Evolutionary conservation across 73 alveolate species (phyloP).

Genomic region (Breviolum minutum): DNA sequence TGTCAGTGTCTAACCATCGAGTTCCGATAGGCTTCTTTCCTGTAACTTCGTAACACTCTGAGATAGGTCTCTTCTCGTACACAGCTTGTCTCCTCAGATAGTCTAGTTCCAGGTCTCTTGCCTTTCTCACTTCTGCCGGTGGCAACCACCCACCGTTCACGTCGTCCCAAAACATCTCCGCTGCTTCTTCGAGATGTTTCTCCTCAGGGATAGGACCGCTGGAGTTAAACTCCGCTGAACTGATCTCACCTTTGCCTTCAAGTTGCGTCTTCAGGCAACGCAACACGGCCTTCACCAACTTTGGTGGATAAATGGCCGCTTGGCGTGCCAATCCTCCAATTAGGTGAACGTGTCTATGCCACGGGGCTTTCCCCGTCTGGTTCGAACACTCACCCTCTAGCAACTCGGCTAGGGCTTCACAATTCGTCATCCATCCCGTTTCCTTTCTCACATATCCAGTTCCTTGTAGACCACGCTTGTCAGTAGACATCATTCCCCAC

Average conservation of each 20-base stretch:
- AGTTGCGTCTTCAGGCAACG: background rate
- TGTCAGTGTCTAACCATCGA: background rate
- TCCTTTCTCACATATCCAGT: conserved; percentile 10
- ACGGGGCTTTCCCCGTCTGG: background rate
- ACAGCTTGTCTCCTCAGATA: background rate
- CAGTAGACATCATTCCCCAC: background rate
- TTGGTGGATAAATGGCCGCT: conserved; percentile 1
- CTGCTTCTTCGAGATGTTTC: background rate
- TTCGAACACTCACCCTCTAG: background rate
- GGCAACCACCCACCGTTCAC: background rate
- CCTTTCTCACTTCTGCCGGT: background rate
- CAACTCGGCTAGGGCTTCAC: background rate
- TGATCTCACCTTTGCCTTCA: background rate
- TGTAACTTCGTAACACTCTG: background rate
- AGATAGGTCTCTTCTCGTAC: background rate
- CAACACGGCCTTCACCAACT: background rate
- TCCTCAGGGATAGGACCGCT: background rate
- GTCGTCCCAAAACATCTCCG: background rate
- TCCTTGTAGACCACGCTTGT: background rate
- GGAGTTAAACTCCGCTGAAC: background rate
- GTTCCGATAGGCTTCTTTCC: background rate
- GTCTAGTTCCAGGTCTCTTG: background rate
- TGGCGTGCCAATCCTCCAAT: background rate
- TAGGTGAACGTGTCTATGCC: conserved; percentile 34
- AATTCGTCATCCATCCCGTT: conserved; percentile 21